These are phyloP conservation scores for Gossypium armourianum DNA, from an alignment of 441 rosid species.

Conservation along the genomic window DNA sequence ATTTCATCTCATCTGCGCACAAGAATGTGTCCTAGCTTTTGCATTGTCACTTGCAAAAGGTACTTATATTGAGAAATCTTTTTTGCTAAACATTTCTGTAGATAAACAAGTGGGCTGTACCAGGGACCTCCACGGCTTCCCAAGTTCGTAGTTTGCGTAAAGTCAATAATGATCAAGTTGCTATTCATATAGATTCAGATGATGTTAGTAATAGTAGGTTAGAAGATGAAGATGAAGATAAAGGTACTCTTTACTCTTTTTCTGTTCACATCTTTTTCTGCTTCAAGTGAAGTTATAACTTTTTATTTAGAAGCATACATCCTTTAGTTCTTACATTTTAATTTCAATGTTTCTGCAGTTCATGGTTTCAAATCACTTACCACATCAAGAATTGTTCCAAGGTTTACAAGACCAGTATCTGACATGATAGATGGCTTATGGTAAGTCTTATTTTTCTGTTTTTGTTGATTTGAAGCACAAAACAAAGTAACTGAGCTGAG, in stretches of 20 bases:
- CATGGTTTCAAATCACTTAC: slow-evolving; percentile 96
- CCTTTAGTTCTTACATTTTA: neutral
- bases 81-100: slow-evolving; percentile 31
- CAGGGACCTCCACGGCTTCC: slow-evolving; percentile 52
- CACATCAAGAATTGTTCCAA: slow-evolving; percentile 68
- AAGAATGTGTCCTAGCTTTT: neutral
- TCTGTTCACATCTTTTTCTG: neutral
- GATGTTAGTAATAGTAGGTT: slow-evolving; percentile 35
- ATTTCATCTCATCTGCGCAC: neutral
- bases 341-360: slow-evolving; percentile 28
- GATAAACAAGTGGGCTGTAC: slow-evolving; percentile 65
- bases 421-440: slow-evolving; percentile 89
- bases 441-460: slow-evolving; percentile 30
- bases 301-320: neutral
- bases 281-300: neutral
- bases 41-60: neutral
- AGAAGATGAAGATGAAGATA: slow-evolving; percentile 90
- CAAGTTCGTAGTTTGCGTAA: slow-evolving; percentile 87
- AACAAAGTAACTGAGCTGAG: slow-evolving; percentile 1
- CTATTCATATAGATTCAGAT: slow-evolving; percentile 67
- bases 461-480: neutral
- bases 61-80: neutral
- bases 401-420: slow-evolving; percentile 61
- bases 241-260: slow-evolving; percentile 38
- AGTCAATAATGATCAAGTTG: slow-evolving; percentile 82